A percentile compares a stretch with the other conserved stretches of the same genome.
Evolutionary conservation across 2,329 filamentous ascomycete species (phyloP).

Genomic region (Sporothrix globosa): DNA sequence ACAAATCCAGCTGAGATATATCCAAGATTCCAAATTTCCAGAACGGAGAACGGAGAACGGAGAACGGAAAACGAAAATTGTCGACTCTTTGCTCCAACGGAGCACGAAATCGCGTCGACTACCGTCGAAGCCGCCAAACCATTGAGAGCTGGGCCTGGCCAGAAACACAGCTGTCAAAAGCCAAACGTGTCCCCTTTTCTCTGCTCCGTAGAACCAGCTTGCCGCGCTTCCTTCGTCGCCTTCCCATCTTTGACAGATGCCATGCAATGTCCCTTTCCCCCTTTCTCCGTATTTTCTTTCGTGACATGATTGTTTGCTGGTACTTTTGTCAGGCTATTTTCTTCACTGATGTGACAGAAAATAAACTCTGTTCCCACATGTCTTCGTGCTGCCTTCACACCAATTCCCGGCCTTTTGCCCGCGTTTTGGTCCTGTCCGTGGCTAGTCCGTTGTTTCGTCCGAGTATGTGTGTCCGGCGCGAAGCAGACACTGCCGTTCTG

Average conservation of each 20-base stretch:
- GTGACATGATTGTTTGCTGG: not conserved
- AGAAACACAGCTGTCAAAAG: too few relatives aligned
- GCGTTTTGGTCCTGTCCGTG: not conserved
- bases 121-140: too few relatives aligned
- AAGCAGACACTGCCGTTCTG: not conserved
- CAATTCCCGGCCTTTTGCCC: not conserved
- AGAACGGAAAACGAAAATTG: too few relatives aligned
- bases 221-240: too few relatives aligned
- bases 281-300: too few relatives aligned
- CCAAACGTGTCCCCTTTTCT: too few relatives aligned
- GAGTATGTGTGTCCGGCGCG: not conserved
- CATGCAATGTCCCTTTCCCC: too few relatives aligned
- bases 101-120: not conserved
- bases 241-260: too few relatives aligned
- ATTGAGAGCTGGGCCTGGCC: too few relatives aligned
- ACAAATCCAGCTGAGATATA: not conserved
- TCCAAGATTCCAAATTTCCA: too few relatives aligned
- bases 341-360: not conserved
- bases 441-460: not conserved
- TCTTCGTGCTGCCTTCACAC: not conserved
- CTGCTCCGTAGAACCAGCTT: too few relatives aligned
- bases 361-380: slow-evolving; percentile 6
- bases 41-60: not conserved
- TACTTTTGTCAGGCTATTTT: not conserved
- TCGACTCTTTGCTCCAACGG: slow-evolving; percentile 1